These are phyloP conservation scores for Alternaria ventricosa DNA, from an alignment of 2,329 filamentous ascomycete genomes.

Conservation along the genomic window DNA sequence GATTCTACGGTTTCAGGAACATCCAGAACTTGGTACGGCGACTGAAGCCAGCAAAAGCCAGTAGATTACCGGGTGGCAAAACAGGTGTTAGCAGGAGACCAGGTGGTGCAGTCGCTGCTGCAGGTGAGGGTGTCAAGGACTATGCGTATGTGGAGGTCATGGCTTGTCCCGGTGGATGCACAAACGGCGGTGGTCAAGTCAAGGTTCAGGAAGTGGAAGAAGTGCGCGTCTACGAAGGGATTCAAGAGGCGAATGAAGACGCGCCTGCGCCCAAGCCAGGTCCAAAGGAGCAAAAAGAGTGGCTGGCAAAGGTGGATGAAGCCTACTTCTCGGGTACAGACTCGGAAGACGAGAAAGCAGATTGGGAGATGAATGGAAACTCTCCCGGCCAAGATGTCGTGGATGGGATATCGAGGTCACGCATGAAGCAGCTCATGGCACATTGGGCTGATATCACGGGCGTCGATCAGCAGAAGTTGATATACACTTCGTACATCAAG, in stretches of 20 bases:
- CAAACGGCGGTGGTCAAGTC: slow-evolving; percentile 95
- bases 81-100: slow-evolving; percentile 65
- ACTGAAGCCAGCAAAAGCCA: slow-evolving; percentile 79
- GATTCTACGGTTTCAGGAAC: slow-evolving; percentile 97
- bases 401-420: slow-evolving; percentile 69
- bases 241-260: slow-evolving; percentile 37
- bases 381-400: slow-evolving; percentile 47
- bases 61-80: slow-evolving; percentile 54
- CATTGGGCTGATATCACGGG: slow-evolving; percentile 79
- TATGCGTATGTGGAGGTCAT: slow-evolving; percentile 98
- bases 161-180: slow-evolving; percentile 98
- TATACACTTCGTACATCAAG: slow-evolving; percentile 86
- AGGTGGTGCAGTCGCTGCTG: slow-evolving; percentile 67
- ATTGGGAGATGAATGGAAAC: slow-evolving; percentile 13
- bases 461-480: slow-evolving; percentile 73
- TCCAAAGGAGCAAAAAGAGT: slow-evolving; percentile 82
- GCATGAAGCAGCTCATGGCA: slow-evolving; percentile 71
- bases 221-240: slow-evolving; percentile 42
- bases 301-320: slow-evolving; percentile 60
- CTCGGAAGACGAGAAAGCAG: slow-evolving; percentile 33
- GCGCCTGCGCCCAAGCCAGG: slow-evolving; percentile 62
- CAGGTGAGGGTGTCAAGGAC: slow-evolving; percentile 68
- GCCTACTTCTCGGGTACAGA: slow-evolving; percentile 82
- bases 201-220: slow-evolving; percentile 78
- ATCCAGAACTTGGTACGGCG: slow-evolving; percentile 97